Evolutionary conservation across 2,329 filamentous ascomycete species (phyloP).

Genomic region (Coniochaeta sp.): DNA sequence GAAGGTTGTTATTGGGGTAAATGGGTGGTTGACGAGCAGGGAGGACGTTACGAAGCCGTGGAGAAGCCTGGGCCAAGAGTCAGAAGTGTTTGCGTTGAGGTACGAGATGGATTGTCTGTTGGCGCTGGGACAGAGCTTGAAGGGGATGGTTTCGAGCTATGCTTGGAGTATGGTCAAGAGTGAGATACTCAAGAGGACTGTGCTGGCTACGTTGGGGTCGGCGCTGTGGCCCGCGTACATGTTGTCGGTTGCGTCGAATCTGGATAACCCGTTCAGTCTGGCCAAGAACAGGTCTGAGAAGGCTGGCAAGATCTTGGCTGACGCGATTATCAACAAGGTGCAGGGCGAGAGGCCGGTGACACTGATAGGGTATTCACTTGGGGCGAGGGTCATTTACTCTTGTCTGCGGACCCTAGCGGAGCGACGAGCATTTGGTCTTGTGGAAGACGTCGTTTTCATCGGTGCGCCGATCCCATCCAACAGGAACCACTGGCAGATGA

Average conservation of each 20-base stretch:
- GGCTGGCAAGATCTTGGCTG: constrained; percentile 70
- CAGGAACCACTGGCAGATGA: constrained; percentile 63
- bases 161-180: constrained; percentile 68
- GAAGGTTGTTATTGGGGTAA: constrained; percentile 77
- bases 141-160: constrained; percentile 62
- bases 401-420: constrained; percentile 72
- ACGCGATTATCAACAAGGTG: constrained; percentile 72
- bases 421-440: constrained; percentile 70
- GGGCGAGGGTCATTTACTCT: constrained; percentile 73
- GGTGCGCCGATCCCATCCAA: constrained; percentile 72
- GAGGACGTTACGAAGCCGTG: constrained; percentile 75
- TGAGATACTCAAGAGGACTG: constrained; percentile 66
- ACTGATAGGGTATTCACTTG: constrained; percentile 73
- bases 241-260: constrained; percentile 55
- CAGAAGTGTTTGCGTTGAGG: constrained; percentile 76
- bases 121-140: constrained; percentile 65
- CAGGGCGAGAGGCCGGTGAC: constrained; percentile 78
- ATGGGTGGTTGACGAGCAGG: constrained; percentile 73
- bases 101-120: constrained; percentile 77
- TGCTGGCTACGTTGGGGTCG: constrained; percentile 59
- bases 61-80: constrained; percentile 61
- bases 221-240: constrained; percentile 65
- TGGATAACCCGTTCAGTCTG: constrained; percentile 78
- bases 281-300: constrained; percentile 73
- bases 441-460: constrained; percentile 79